Conservation (phyloP, 345 rosid genomes). For the Lepidium africanum region DNA sequence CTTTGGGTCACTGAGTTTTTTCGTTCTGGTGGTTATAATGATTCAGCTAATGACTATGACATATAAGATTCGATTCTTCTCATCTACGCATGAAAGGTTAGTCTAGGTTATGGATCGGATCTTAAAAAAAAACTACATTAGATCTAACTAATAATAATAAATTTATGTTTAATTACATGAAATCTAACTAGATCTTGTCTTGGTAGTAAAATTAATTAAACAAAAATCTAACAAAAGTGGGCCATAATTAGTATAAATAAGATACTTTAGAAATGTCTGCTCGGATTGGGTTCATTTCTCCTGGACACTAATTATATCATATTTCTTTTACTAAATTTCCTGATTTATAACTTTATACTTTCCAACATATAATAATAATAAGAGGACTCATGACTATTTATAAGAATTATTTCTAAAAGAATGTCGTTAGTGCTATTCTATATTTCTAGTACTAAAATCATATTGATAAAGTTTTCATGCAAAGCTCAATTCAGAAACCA, state of each 20-base stretch:
- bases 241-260: not conserved
- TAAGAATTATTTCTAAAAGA: not conserved
- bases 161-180: not conserved
- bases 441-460: not conserved
- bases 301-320: not conserved
- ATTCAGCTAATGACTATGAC: too few relatives aligned
- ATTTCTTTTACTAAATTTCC: not conserved
- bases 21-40: too few relatives aligned
- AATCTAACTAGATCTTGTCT: constrained; percentile 13
- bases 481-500: not conserved
- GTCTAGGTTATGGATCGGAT: too few relatives aligned
- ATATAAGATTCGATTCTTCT: too few relatives aligned
- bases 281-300: constrained; percentile 14
- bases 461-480: not conserved
- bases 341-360: not conserved
- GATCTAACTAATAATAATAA: not conserved
- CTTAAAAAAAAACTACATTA: too few relatives aligned
- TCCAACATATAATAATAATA: not conserved
- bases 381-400: not conserved
- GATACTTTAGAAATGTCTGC: constrained; percentile 6
- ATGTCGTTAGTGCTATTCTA: not conserved
- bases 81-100: too few relatives aligned
- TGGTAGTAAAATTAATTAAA: not conserved
- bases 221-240: constrained; percentile 3
- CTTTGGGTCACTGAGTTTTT: too few relatives aligned